Conservation (phyloP, 2,329 filamentous ascomycete species). For the Meredithiella fracta region DNA sequence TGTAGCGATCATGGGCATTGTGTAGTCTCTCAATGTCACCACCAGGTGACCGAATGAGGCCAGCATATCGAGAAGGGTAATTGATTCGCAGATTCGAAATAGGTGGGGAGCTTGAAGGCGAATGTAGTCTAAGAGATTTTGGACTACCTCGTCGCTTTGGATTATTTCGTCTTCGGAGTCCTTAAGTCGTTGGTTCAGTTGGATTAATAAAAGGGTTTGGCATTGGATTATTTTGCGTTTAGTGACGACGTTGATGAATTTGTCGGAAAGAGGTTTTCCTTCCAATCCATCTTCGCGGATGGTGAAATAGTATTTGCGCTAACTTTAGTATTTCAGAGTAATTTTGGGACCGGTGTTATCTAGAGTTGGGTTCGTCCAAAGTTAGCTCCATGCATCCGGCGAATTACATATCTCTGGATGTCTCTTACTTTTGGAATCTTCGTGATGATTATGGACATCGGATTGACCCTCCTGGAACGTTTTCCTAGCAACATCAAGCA, state of each 20-base stretch:
- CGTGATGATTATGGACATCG: conserved; percentile 57
- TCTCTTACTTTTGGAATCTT: conserved; percentile 44
- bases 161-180: conserved; percentile 72
- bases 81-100: conserved; percentile 71
- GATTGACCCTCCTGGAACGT: conserved; percentile 79
- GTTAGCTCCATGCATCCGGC: not conserved
- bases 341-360: conserved; percentile 41
- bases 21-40: conserved; percentile 42
- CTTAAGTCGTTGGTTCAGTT: conserved; percentile 60
- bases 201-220: conserved; percentile 69
- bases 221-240: conserved; percentile 71
- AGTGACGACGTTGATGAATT: conserved; percentile 61
- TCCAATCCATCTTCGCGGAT: conserved; percentile 48
- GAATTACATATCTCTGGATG: not conserved
- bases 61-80: conserved; percentile 79
- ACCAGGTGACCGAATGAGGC: conserved; percentile 59
- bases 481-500: conserved; percentile 75
- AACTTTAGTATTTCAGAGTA: conserved; percentile 58
- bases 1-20: conserved; percentile 50
- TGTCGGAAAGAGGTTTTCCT: conserved; percentile 39
- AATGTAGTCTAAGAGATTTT: conserved; percentile 55
- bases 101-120: conserved; percentile 53
- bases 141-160: conserved; percentile 63
- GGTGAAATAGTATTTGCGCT: conserved; percentile 64
- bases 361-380: conserved; percentile 18